Conservation (phyloP, 768 basidiomycete species). For the Phanerochaete carnosa region DNA sequence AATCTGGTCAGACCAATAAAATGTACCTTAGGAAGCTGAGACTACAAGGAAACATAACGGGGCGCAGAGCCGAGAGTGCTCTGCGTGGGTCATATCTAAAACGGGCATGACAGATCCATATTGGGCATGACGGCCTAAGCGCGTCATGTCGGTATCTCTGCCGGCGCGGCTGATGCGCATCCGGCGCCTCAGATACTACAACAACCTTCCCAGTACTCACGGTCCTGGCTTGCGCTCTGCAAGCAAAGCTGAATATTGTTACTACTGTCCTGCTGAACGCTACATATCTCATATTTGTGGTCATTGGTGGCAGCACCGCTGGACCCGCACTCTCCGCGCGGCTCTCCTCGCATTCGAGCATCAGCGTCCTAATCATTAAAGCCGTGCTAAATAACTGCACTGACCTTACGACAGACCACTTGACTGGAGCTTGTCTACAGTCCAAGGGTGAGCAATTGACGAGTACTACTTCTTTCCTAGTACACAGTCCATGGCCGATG, state of each 20-base stretch:
- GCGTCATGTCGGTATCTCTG: too few species aligned
- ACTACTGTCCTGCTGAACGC: background rate
- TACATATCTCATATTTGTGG: conserved; percentile 26
- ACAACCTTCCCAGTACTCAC: too few species aligned
- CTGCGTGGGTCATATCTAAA: too few species aligned
- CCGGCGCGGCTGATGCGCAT: too few species aligned
- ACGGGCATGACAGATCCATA: too few species aligned
- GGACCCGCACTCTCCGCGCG: conserved; percentile 47
- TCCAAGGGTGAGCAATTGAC: conserved; percentile 36
- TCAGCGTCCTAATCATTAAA: conserved; percentile 48
- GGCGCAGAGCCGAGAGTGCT: too few species aligned
- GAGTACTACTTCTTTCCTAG: conserved; percentile 28
- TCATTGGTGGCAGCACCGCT: conserved; percentile 41
- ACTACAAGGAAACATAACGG: too few species aligned
- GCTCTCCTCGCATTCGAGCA: conserved; percentile 40
- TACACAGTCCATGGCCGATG: background rate
- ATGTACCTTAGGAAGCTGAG: too few species aligned
- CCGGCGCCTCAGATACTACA: too few species aligned
- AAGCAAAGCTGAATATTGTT: background rate
- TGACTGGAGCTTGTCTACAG: conserved; percentile 46
- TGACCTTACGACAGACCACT: conserved; percentile 40
- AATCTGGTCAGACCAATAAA: too few species aligned
- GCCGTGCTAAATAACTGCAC: conserved; percentile 45
- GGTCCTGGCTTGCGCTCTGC: too few species aligned
- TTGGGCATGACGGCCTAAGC: too few species aligned